Evolutionary conservation across 23 red algal species (phyloP).

Genomic region (Chondrus crispus): DNA sequence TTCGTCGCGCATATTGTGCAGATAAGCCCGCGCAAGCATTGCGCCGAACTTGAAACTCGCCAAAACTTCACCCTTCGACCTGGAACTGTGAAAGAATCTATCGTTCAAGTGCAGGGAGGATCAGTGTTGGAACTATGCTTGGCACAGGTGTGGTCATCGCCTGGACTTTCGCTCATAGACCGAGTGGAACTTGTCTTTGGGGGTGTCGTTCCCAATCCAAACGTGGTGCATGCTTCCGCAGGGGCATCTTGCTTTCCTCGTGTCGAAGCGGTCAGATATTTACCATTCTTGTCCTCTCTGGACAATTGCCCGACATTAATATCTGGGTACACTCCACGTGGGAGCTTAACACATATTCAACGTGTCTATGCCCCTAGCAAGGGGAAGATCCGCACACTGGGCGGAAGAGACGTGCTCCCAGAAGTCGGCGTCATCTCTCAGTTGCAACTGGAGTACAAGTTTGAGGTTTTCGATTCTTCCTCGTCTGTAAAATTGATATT

Average conservation of each 20-base stretch:
- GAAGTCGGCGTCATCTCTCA: slow-evolving; percentile 37
- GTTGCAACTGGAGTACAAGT: slow-evolving; percentile 54
- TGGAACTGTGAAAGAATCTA: slow-evolving; percentile 37
- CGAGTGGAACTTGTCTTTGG: slow-evolving; percentile 58
- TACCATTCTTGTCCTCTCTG: neutral
- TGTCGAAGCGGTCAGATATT: slow-evolving; percentile 21
- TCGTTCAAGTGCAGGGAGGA: slow-evolving; percentile 38
- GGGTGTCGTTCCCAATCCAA: slow-evolving; percentile 38
- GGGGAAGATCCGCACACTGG: slow-evolving; percentile 1
- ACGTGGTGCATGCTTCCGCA: neutral
- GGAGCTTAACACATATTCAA: slow-evolving; percentile 6
- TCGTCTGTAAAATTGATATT: slow-evolving; percentile 40
- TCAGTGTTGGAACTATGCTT: slow-evolving; percentile 48
- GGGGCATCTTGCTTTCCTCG: slow-evolving; percentile 63
- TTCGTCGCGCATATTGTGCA: slow-evolving; percentile 67
- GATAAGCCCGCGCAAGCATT: slow-evolving; percentile 25
- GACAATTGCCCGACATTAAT: neutral
- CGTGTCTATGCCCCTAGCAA: neutral
- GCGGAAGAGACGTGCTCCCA: slow-evolving; percentile 36
- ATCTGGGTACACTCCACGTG: slow-evolving; percentile 46
- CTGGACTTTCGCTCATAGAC: slow-evolving; percentile 34
- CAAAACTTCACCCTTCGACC: slow-evolving; percentile 50
- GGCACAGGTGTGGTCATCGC: slow-evolving; percentile 58
- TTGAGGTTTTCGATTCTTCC: slow-evolving; percentile 47
- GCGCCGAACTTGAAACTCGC: slow-evolving; percentile 39